Percentiles rank a stretch among this genome's conserved stretches.
Evolutionary conservation across 257 asterid genomes (phyloP).

Genomic region (Primulina huaijiensis): DNA sequence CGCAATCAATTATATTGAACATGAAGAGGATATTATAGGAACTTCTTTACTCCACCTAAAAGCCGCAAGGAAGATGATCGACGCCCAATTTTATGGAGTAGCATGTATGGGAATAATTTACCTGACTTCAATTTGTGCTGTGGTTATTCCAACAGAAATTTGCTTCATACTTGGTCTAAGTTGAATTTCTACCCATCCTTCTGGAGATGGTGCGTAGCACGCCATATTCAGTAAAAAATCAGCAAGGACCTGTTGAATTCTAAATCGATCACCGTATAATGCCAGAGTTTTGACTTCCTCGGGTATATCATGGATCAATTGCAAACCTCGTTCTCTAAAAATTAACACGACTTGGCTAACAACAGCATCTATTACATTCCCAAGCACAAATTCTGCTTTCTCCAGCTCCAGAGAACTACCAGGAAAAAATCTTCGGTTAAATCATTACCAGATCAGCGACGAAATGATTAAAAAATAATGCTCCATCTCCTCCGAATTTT

Average conservation of each 20-base stretch:
- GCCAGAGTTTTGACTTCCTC: slow-evolving; percentile 68
- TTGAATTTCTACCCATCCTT: slow-evolving; percentile 89
- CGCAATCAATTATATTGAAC: not conserved
- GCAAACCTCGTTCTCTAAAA: slow-evolving; percentile 69
- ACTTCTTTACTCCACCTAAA: not conserved
- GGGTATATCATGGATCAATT: slow-evolving; percentile 75
- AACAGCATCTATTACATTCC: slow-evolving; percentile 81
- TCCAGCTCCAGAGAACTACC: slow-evolving; percentile 71
- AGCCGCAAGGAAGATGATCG: slow-evolving; percentile 10
- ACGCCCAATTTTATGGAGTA: slow-evolving; percentile 1
- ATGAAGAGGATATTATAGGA: not conserved
- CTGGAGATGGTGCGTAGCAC: slow-evolving; percentile 59
- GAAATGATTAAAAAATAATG: not conserved
- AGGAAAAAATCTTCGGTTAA: slow-evolving; percentile 17
- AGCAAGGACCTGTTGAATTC: slow-evolving; percentile 78
- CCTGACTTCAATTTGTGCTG: slow-evolving; percentile 71
- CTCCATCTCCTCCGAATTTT: slow-evolving; percentile 1
- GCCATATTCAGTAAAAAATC: slow-evolving; percentile 75
- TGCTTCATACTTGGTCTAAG: slow-evolving; percentile 64
- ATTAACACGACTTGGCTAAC: slow-evolving; percentile 87
- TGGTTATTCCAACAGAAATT: slow-evolving; percentile 42
- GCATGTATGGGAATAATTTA: slow-evolving; percentile 21
- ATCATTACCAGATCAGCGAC: slow-evolving; percentile 16
- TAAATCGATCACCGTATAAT: slow-evolving; percentile 70
- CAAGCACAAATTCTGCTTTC: slow-evolving; percentile 57